A percentile compares a stretch with the other conserved stretches of the same genome.
phyloP scores from a whole-genome alignment of 805 yeast species.

The Nakazawaea siamensis region DNA sequence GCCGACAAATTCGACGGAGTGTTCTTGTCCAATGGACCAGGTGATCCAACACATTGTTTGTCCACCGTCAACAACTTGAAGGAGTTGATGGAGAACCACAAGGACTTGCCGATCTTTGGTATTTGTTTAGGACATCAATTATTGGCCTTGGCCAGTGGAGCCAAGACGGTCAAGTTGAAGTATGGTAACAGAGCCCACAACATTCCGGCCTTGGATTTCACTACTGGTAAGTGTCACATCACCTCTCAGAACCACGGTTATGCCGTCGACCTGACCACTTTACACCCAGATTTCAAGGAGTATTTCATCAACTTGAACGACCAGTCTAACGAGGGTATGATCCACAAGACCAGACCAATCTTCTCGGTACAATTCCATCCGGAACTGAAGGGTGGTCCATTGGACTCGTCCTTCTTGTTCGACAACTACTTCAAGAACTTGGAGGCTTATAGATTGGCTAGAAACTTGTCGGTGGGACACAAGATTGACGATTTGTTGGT shows the following conservation, averaged over 20 bases:
- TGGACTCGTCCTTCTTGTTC: conserved; percentile 84
- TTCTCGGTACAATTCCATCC: conserved; percentile 99
- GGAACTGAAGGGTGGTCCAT: conserved; percentile 98
- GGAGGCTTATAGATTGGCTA: conserved; percentile 40
- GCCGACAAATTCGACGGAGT: conserved; percentile 92
- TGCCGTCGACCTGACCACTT: conserved; percentile 81
- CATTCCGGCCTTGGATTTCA: conserved; percentile 87
- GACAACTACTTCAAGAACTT: conserved; percentile 81
- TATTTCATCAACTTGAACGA: conserved; percentile 92
- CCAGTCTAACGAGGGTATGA: conserved; percentile 96
- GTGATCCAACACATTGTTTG: conserved; percentile 91
- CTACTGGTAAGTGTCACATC: conserved; percentile 91
- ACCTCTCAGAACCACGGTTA: conserved; percentile 99
- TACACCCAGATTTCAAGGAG: conserved; percentile 72
- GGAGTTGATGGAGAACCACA: conserved; percentile 54
- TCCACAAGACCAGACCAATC: conserved; percentile 77
- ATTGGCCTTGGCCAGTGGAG: conserved; percentile 91
- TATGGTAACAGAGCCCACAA: conserved; percentile 99
- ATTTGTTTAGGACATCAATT: conserved; percentile 97
- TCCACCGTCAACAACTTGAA: conserved; percentile 68
- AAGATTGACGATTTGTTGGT: conserved; percentile 38
- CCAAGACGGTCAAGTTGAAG: conserved; percentile 83
- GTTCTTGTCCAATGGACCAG: conserved; percentile 94
- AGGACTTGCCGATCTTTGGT: conserved; percentile 86
- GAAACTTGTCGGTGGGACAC: conserved; percentile 34